Evolutionary conservation across 2,329 filamentous ascomycete genomes (phyloP), one percentile per base, ranked within the genome.

Genomic region (Amphichorda felina): DNA sequence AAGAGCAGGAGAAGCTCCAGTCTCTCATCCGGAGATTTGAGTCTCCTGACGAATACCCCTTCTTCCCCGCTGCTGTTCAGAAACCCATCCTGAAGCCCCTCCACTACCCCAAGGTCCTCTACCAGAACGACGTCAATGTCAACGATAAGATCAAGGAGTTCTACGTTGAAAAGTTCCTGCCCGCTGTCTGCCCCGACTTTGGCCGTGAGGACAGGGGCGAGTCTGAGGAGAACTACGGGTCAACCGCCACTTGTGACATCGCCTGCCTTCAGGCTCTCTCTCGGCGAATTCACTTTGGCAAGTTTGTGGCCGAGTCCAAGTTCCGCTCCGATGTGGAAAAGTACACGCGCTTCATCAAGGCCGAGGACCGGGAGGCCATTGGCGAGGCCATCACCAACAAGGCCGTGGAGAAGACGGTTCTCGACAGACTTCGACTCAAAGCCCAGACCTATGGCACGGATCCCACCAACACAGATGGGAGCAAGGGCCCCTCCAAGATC

Each of bases 251-350:
- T 1, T 87, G 82, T 54, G 91, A 98, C 59, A 91, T 98, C 41
- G 72, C 75, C 36, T 89, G 83, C 49, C 66, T 98, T 43, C 91
- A 98, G 64, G 83, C 91, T 4, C 64, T 98, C 32, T 93, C 85
- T 27, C 73, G 89, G 29, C 71, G 91, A 37, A 91, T 98, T 47
- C 91, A 98, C 60, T 98, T 94, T 63, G 91, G 91, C 47, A 98
- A 96, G 63, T 96, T 96, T 51, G 91, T 98, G 8, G 91, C 91
- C 30, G 91, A 98, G 68, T 79, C 81, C 40, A 98, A 98, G 64
- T 98, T 95, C 61, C 73, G 74, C 48, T 79, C 82, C 32, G 84
- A 96, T 46, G 72, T 77, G 21, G 84, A 88, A 48, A 72, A 65
- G 42, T 98, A 89, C 55, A 88, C 83, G 5, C 68, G 67, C 42